Percentiles rank a stretch among this genome's conserved stretches.
These are phyloP conservation scores for Lablab purpureus DNA, from an alignment of 306 rosid species.

Conservation along the genomic window DNA sequence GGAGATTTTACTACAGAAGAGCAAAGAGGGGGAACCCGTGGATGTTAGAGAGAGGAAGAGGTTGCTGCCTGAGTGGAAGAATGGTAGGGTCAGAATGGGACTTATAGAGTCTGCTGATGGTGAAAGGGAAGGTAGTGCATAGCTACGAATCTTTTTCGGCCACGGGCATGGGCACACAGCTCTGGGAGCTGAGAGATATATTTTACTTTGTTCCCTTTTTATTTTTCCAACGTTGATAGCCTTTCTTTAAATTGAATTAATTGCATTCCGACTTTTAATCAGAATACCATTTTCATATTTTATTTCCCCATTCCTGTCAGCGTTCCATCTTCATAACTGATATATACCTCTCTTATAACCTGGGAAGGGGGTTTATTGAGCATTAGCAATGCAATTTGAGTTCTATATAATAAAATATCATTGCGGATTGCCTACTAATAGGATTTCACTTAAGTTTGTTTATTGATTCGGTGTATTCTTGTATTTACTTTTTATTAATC, in stretches of 20 bases:
- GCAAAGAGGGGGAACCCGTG: not conserved
- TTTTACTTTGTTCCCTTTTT: not conserved
- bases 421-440: conserved; percentile 10
- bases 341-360: not conserved
- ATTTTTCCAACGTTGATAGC: not conserved
- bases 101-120: not conserved
- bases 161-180: not conserved
- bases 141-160: not conserved
- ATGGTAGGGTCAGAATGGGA: not conserved
- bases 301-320: not conserved
- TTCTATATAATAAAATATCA: not conserved
- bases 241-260: not conserved
- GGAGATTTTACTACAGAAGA: not conserved
- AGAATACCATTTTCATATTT: not conserved
- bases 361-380: not conserved
- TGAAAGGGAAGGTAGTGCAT: not conserved
- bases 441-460: conserved; percentile 9
- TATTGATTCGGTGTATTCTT: conserved; percentile 19
- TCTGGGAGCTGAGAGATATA: not conserved
- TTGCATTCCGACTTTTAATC: not conserved
- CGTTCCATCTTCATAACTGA: not conserved
- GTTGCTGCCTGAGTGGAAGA: not conserved
- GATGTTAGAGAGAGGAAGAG: not conserved
- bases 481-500: conserved; percentile 15
- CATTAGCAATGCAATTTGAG: conserved; percentile 10